A percentile compares a stretch with the other conserved stretches of the same genome.
Evolutionary conservation across 2,329 filamentous ascomycete species (phyloP).

Genomic region (Penicillium sp.): DNA sequence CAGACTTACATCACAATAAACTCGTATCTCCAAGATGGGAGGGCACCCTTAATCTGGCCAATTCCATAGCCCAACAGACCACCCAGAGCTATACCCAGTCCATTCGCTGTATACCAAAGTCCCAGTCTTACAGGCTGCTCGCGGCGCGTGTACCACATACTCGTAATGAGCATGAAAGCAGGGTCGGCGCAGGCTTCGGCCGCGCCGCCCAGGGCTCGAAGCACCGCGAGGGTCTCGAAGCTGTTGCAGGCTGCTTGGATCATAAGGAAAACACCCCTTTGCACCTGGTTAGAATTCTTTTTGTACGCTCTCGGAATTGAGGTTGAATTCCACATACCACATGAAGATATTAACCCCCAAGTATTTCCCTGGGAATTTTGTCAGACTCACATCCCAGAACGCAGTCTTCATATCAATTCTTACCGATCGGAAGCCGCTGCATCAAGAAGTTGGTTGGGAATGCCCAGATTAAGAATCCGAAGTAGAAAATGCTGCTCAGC

Average conservation of each 20-base stretch:
- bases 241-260: constrained; percentile 56
- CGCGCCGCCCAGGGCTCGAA: constrained; percentile 59
- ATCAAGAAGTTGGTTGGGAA: constrained; percentile 57
- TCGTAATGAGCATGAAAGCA: constrained; percentile 64
- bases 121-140: constrained; percentile 64
- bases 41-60: constrained; percentile 58
- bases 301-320: neutral
- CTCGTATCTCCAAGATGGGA: constrained; percentile 67
- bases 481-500: constrained; percentile 58
- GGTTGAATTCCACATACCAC: constrained; percentile 42
- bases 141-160: constrained; percentile 65
- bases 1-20: constrained; percentile 61
- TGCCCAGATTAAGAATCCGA: constrained; percentile 57
- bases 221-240: constrained; percentile 57
- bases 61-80: constrained; percentile 61
- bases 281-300: neutral
- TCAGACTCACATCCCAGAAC: neutral
- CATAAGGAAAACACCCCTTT: constrained; percentile 52
- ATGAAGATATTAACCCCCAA: constrained; percentile 60
- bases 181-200: constrained; percentile 61
- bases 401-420: neutral
- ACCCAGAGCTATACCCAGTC: constrained; percentile 60
- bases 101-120: constrained; percentile 62
- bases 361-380: constrained; percentile 46
- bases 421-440: constrained; percentile 54